phyloP scores from a whole-genome alignment of 352 stramenopile species.

The Plasmopara muralis region DNA sequence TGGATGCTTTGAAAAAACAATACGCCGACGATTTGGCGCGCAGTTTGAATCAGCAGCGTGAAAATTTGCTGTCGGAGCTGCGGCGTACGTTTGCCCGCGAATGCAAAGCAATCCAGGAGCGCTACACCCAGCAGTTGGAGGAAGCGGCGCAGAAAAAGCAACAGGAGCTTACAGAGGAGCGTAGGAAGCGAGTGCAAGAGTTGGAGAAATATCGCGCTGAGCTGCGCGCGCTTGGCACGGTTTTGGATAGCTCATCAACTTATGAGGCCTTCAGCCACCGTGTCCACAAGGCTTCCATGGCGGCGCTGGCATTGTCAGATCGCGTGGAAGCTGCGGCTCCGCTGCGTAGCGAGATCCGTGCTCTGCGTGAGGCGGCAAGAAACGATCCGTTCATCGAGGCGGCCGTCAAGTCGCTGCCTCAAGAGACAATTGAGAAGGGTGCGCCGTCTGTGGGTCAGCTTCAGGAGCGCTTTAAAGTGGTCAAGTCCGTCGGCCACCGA shows the following conservation, averaged over 20 bases:
- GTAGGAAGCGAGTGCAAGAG: conserved; percentile 51
- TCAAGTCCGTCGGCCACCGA: conserved; percentile 65
- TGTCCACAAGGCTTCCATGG: conserved; percentile 79
- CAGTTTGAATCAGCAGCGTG: conserved; percentile 56
- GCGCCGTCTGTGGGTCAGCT: conserved; percentile 69
- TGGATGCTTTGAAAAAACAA: conserved; percentile 54
- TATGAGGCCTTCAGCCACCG: conserved; percentile 84
- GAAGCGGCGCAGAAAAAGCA: conserved; percentile 52
- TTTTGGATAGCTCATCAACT: conserved; percentile 67
- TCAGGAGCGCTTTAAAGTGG: conserved; percentile 76
- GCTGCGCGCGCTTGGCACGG: conserved; percentile 53
- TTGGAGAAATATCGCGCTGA: conserved; percentile 62
- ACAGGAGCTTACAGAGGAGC: conserved; percentile 50
- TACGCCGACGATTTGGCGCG: conserved; percentile 51
- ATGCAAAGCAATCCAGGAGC: conserved; percentile 57
- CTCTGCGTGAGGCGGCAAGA: conserved; percentile 56
- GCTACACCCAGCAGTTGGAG: conserved; percentile 37
- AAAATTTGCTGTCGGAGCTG: conserved; percentile 46
- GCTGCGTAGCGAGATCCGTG: conserved; percentile 62
- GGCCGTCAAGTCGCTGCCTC: conserved; percentile 55
- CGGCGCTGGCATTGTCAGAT: conserved; percentile 66
- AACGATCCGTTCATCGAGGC: conserved; percentile 72
- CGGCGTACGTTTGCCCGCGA: conserved; percentile 53
- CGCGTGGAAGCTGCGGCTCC: conserved; percentile 70
- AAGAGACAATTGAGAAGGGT: conserved; percentile 53